phyloP scores from a whole-genome alignment of 176 grass and related monocot genomes.

The Elymus sibiricus region DNA sequence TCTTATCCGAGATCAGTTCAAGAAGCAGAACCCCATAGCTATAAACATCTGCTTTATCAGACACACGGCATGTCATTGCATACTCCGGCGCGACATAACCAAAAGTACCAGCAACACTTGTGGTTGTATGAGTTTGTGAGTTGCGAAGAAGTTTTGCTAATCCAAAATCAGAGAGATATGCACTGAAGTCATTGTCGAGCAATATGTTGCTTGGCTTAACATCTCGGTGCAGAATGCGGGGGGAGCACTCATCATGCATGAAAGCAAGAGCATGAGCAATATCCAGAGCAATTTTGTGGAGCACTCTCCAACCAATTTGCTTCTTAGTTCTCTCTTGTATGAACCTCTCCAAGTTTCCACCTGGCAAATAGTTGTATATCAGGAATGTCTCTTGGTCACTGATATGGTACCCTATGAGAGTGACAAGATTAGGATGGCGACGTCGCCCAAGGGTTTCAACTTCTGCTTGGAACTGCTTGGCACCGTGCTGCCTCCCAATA shows the following conservation, averaged over 20 bases:
- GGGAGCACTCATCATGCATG: conserved; percentile 65
- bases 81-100: conserved; percentile 93
- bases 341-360: conserved; percentile 84
- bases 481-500: conserved; percentile 70
- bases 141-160: conserved; percentile 73
- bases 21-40: conserved; percentile 82
- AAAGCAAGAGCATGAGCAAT: conserved; percentile 73
- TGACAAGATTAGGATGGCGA: conserved; percentile 81
- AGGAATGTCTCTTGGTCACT: conserved; percentile 80
- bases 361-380: conserved; percentile 90
- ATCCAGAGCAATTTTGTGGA: conserved; percentile 92
- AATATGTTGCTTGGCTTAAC: conserved; percentile 92
- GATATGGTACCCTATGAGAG: conserved; percentile 76
- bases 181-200: conserved; percentile 66
- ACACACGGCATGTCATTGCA: conserved; percentile 84
- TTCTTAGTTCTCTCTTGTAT: conserved; percentile 67
- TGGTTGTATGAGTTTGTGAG: conserved; percentile 87
- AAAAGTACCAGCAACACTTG: conserved; percentile 82
- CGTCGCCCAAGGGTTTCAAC: conserved; percentile 69
- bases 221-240: conserved; percentile 80
- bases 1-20: conserved; percentile 85
- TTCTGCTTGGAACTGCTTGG: conserved; percentile 77
- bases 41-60: conserved; percentile 92
- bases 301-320: conserved; percentile 65
- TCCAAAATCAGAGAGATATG: conserved; percentile 91